These are phyloP conservation scores for Chytriomyces sp. DNA, from an alignment of 192 early-diverging fungal genomes.

Conservation along the genomic window DNA sequence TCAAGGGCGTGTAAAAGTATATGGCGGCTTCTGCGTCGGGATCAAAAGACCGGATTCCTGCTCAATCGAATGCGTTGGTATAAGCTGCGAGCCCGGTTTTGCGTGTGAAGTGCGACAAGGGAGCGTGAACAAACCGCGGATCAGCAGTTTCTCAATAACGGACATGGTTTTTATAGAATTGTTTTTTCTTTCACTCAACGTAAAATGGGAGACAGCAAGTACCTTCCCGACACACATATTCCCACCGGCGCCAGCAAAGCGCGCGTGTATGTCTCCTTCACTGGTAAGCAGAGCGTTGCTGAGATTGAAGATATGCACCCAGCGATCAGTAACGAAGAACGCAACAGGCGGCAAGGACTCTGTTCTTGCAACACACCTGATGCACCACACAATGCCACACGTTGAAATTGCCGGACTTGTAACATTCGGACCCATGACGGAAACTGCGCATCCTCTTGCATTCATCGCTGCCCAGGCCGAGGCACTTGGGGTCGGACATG, in stretches of 20 bases:
- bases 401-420: conserved; percentile 2
- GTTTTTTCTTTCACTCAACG: no score
- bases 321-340: no score
- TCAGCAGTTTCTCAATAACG: conserved; percentile 17
- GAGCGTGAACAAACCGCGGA: conserved; percentile 48
- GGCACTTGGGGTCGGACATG: background rate
- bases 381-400: conserved; percentile 6
- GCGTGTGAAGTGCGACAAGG: no score
- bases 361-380: background rate
- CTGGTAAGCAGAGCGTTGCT: no score
- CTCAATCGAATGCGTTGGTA: background rate
- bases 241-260: no score
- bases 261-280: no score
- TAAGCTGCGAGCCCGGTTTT: background rate
- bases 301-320: no score
- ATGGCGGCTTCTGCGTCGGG: conserved; percentile 64
- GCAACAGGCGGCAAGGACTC: conserved; percentile 27
- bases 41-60: conserved; percentile 87
- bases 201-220: no score
- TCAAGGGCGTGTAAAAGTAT: conserved; percentile 87
- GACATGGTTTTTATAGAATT: conserved; percentile 5
- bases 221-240: no score
- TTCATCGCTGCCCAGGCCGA: conserved; percentile 21
- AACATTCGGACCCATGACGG: conserved; percentile 12
- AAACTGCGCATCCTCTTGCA: conserved; percentile 7